These are phyloP conservation scores for Elongisporangium anandrum DNA, from an alignment of 352 stramenopile genomes.

Conservation along the genomic window DNA sequence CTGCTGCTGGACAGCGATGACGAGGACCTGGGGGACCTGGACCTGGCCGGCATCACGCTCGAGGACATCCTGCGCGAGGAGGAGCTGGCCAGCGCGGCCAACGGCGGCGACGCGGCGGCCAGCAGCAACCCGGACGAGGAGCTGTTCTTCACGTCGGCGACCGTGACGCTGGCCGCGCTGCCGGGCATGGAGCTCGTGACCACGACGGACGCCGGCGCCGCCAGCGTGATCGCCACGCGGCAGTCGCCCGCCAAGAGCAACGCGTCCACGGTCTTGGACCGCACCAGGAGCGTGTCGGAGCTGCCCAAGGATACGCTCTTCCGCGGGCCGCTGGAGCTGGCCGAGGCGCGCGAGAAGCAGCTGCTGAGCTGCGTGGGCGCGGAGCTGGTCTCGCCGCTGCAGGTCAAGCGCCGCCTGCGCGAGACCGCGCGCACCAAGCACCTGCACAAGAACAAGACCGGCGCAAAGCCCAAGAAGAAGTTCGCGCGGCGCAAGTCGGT, in stretches of 20 bases:
- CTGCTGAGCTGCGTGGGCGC: slow-evolving; percentile 80
- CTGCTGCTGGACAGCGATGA: slow-evolving; percentile 65
- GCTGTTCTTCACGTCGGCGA: slow-evolving; percentile 70
- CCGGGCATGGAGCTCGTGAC: slow-evolving; percentile 64
- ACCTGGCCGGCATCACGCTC: slow-evolving; percentile 60
- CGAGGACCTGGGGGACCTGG: slow-evolving; percentile 58
- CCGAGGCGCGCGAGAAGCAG: slow-evolving; percentile 73
- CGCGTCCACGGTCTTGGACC: slow-evolving; percentile 15
- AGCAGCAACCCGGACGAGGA: slow-evolving; percentile 33
- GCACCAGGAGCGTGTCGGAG: slow-evolving; percentile 36
- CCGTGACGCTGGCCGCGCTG: slow-evolving; percentile 55
- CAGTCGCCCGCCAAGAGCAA: slow-evolving; percentile 7
- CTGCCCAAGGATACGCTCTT: slow-evolving; percentile 32
- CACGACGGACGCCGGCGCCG: not conserved
- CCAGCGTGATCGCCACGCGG: slow-evolving; percentile 15
- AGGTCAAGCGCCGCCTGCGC: slow-evolving; percentile 75
- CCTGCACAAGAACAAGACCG: slow-evolving; percentile 27
- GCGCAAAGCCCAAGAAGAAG: slow-evolving; percentile 29
- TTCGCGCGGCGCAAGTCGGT: slow-evolving; percentile 41
- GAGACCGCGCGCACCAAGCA: slow-evolving; percentile 56
- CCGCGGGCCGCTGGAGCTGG: slow-evolving; percentile 67
- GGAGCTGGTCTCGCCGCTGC: slow-evolving; percentile 74
- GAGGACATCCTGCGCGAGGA: slow-evolving; percentile 75
- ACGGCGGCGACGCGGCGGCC: slow-evolving; percentile 13
- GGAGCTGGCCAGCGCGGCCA: slow-evolving; percentile 27